Evolutionary conservation across 1,139 yeast genomes (phyloP), one percentile per base, ranked within the genome.

Genomic region (Debaryomyces sp.): DNA sequence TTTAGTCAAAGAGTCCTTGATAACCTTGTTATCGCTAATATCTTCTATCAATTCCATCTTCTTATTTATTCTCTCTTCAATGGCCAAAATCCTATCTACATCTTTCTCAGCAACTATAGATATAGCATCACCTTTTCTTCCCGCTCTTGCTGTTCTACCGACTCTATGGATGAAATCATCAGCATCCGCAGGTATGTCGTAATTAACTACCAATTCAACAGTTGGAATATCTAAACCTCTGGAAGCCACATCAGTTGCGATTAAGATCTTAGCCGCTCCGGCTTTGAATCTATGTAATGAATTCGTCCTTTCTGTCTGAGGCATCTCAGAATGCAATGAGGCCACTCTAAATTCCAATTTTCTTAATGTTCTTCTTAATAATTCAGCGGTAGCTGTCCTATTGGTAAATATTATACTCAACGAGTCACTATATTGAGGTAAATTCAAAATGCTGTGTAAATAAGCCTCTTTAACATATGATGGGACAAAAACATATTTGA

Each of bases 61-160:
- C 53, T 81, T 78, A 45, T 84, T 86, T 29, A 90, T 87, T 55
- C 97, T 80, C 49, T 82, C 89, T 66, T 94, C 99, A 48, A 94
- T 94, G 7, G 94, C 85, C 55, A 89, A 81, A 9, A 94, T 80
- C 59, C 98, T 78, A 24, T 77, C 80, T 15, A 94, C 86, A 61
- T 94, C 99, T 51, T 87, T 83, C 59, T 92, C 97, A 1, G 96
- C 82, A 5, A 94, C 87, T 51, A 94, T 78, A 12, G 95, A 82
- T 3, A 76, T 66, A 5, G 80, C 70, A 47, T 71, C 74, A 56
- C 81, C 81, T 47, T 75, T 73, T 60, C 96, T 78, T 5, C 98
- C 98, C 4, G 99, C 99, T 79, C 99, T 88, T n/a, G 99, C 99
- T 15, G 99, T 94, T 83, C 99, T 90, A 78, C 99, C 99, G 12